phyloP scores from a whole-genome alignment of 2,329 filamentous ascomycete species.

The Simplicillium sp. region DNA sequence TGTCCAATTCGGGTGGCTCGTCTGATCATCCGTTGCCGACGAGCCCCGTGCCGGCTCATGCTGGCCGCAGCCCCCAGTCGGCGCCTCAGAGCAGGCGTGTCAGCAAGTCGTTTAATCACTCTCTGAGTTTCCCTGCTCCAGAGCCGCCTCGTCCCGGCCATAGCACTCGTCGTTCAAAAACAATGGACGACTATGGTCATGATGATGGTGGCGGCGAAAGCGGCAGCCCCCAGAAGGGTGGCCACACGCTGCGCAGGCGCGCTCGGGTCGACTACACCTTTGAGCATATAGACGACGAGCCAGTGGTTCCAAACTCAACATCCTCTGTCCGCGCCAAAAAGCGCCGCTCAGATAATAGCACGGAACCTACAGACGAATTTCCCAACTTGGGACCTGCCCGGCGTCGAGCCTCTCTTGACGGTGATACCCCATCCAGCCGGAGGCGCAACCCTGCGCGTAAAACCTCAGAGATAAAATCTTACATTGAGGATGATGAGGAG shows the following conservation, averaged over 20 bases:
- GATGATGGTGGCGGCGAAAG: conserved; percentile 32
- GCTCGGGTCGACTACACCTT: conserved; percentile 48
- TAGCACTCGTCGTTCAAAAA: conserved; percentile 33
- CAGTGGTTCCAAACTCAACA: conserved; percentile 22
- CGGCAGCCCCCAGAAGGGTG: conserved; percentile 44
- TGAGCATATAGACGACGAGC: conserved; percentile 42
- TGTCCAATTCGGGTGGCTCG: conserved; percentile 19
- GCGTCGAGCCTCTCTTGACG: conserved; percentile 24
- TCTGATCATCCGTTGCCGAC: conserved; percentile 19
- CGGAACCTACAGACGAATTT: conserved; percentile 21
- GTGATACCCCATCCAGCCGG: conserved; percentile 23
- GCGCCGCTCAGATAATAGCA: conserved; percentile 23
- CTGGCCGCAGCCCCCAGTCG: conserved; percentile 21
- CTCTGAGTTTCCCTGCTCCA: conserved; percentile 27
- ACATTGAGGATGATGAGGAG: conserved; percentile 22
- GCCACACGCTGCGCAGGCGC: conserved; percentile 48
- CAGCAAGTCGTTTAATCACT: conserved; percentile 23
- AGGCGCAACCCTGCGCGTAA: conserved; percentile 32
- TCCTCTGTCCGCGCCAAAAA: conserved; percentile 24
- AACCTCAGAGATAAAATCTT: conserved; percentile 20
- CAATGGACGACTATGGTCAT: conserved; percentile 25
- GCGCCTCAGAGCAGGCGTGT: conserved; percentile 19
- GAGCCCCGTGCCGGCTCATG: conserved; percentile 22
- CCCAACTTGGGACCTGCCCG: conserved; percentile 19
- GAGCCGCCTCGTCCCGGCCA: conserved; percentile 16